Base-by-base conservation (phyloP, 345 rosid genomes). In the Hibiscus tridactylites region DNA sequence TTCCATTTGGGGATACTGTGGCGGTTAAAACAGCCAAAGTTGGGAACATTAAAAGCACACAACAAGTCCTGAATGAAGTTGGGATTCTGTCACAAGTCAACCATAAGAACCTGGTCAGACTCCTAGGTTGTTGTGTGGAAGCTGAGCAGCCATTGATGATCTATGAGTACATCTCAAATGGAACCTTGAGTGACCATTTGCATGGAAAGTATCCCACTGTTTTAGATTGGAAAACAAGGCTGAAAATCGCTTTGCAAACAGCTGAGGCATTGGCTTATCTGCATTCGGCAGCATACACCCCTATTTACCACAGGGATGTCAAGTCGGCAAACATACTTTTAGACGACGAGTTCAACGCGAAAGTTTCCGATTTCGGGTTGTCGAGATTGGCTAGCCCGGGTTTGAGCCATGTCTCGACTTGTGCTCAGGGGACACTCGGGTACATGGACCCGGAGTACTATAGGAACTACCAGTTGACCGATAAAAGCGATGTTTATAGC, bases 401-500 rank as follows among this genome's bases (percentile, higher is more conserved):
- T 19, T 76, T 86, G 37, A 86, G 88, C 66, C 92, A 88, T 74
- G 88, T 86, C 13, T 86, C 92, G 5, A 86, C 92, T 10, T 86
- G 89, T 76, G 90, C 90, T 29, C 90, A 84, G 35, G 92, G 90
- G n/a, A 86, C 92, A 7, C 54, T 88, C 2, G 92, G 92, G 12
- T 88, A 88, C 80, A 66, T 88, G 54, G 92, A 88, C 66, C 89
- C 88, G 3, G 89, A 84, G 26, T 85, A 85, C 77, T 87, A 84
- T 47, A 80, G 85, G n/a, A 87, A 79, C 78, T 85, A 87, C 76
- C 24, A 21, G 24, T 21, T 21, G 24, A 21, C 24, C 1, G 24
- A 21, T 21, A 21, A 21, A 21, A 21, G 24, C 24, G 24, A 21
- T 21, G 24, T 21, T 21, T 21, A 21, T 21, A 21, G 24, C 24